Evolutionary conservation across 306 rosid genomes (phyloP).

Genomic region (Glycine tomentella): DNA sequence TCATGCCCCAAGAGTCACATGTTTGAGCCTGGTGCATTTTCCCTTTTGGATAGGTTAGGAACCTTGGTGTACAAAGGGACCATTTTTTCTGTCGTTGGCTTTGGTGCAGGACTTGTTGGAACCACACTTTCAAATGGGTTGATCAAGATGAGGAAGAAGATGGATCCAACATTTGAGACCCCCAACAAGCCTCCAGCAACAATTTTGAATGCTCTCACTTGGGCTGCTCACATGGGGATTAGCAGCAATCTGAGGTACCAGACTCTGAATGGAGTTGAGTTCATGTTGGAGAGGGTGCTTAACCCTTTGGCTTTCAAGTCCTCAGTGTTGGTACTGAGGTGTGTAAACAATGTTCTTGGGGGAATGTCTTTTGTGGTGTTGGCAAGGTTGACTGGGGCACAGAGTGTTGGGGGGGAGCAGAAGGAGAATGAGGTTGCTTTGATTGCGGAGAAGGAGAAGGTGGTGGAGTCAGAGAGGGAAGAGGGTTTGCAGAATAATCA

Average conservation of each 20-base stretch:
- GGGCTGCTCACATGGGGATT: conserved; percentile 93
- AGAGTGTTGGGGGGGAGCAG: conserved; percentile 53
- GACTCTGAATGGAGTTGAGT: conserved; percentile 80
- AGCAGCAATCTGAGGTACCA: conserved; percentile 93
- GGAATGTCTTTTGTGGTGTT: conserved; percentile 87
- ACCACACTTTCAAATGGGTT: conserved; percentile 85
- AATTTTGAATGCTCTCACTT: conserved; percentile 76
- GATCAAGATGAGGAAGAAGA: conserved; percentile 77
- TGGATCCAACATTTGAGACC: conserved; percentile 87
- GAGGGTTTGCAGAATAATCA: conserved; percentile 54
- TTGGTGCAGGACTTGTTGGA: conserved; percentile 84
- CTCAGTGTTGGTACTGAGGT: conserved; percentile 81
- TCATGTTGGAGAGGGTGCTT: conserved; percentile 72
- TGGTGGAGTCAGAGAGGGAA: conserved; percentile 49
- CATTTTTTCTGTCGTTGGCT: conserved; percentile 79
- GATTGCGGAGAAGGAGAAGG: conserved; percentile 59
- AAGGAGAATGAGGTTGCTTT: conserved; percentile 3
- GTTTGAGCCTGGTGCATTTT: conserved; percentile 85
- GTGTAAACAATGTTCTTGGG: conserved; percentile 83
- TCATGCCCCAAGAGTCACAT: conserved; percentile 86
- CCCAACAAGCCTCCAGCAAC: conserved; percentile 92
- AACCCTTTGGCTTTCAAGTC: conserved; percentile 77
- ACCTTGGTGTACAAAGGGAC: conserved; percentile 82
- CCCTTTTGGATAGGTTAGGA: conserved; percentile 64
- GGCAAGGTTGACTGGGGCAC: conserved; percentile 89